phyloP scores from a whole-genome alignment of 2,329 filamentous ascomycete species.

The Gaeumannomyces tritici region DNA sequence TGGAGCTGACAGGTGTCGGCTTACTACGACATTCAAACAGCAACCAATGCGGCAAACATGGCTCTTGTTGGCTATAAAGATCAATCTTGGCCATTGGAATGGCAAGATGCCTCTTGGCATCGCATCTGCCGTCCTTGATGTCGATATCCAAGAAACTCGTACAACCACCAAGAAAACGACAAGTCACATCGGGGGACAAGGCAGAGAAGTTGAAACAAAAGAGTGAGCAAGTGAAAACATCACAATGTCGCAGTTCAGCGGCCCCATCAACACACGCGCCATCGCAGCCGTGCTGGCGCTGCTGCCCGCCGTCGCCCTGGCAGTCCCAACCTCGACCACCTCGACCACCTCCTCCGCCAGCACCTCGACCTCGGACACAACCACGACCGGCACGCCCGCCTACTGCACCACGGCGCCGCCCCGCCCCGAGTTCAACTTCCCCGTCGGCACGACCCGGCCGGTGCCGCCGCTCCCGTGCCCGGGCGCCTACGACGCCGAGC shows the following conservation, averaged over 20 bases:
- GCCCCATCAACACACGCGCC: background rate
- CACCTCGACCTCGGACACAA: background rate
- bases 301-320: background rate
- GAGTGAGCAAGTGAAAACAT: background rate
- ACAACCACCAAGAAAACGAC: too few relatives aligned
- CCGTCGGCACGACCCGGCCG: background rate
- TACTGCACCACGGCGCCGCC: conserved; percentile 3
- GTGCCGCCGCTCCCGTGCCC: conserved; percentile 1
- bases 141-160: too few relatives aligned
- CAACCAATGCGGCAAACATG: too few relatives aligned
- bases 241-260: background rate
- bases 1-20: too few relatives aligned
- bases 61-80: too few relatives aligned
- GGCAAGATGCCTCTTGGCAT: too few relatives aligned
- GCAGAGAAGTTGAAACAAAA: background rate
- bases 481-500: conserved; percentile 1
- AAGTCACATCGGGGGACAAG: too few relatives aligned
- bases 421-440: background rate
- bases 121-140: too few relatives aligned
- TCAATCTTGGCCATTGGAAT: too few relatives aligned
- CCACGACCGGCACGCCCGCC: background rate
- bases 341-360: conserved; percentile 13
- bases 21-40: too few relatives aligned
- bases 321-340: background rate
- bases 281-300: background rate